These are phyloP conservation scores for Periconia macrospinosa DNA, from an alignment of 2,329 filamentous ascomycete species.

Conservation along the genomic window DNA sequence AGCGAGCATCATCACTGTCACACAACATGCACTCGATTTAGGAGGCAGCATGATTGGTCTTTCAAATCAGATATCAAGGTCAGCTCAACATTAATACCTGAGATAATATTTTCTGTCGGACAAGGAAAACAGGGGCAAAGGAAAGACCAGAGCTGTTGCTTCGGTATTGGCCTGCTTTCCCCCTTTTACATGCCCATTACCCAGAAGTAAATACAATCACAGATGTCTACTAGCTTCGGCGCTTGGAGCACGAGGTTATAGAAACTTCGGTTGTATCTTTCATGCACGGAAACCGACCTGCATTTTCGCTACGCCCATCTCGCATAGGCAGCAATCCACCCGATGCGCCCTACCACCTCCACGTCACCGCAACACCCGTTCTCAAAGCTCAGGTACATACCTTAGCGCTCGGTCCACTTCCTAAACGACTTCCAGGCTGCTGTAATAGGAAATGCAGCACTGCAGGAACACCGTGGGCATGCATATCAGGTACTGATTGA, in stretches of 20 bases:
- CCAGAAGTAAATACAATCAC: not conserved
- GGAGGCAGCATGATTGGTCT: not conserved
- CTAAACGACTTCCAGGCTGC: slow-evolving; percentile 3
- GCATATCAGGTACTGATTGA: slow-evolving; percentile 10
- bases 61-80: no score
- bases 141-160: no score
- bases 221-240: not conserved
- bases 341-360: not conserved
- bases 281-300: not conserved
- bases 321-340: not conserved
- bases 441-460: slow-evolving; percentile 7
- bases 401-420: slow-evolving; percentile 12
- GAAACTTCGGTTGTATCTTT: not conserved
- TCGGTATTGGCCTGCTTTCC: no score
- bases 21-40: no score
- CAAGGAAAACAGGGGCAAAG: no score
- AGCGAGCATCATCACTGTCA: not conserved
- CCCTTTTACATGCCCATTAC: no score
- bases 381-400: not conserved
- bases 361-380: not conserved
- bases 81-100: no score
- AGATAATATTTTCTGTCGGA: no score
- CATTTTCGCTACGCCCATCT: not conserved
- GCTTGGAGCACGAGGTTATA: not conserved
- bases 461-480: slow-evolving; percentile 11